These are phyloP conservation scores for Solanum lycopersicoides DNA, from an alignment of 257 asterid genomes.

Conservation along the genomic window DNA sequence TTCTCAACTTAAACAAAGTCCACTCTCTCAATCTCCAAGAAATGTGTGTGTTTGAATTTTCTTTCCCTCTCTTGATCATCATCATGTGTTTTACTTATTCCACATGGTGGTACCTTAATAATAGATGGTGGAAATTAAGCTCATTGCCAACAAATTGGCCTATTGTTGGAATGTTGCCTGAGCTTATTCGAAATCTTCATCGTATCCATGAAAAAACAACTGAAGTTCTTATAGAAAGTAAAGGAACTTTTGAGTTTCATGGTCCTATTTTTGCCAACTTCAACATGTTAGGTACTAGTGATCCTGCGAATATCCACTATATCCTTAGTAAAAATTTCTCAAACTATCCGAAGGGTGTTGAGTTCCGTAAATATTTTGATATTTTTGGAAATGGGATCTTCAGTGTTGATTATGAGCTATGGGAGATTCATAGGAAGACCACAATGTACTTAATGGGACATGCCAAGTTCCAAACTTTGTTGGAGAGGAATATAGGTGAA, in stretches of 20 bases:
- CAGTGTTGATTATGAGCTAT: background rate
- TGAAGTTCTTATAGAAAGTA: background rate
- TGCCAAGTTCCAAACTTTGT: background rate
- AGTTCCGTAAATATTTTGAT: background rate
- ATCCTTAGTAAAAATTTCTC: background rate
- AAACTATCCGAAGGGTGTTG: background rate
- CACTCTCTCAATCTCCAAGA: background rate
- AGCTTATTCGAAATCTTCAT: background rate
- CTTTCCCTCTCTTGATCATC: background rate
- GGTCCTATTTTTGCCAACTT: background rate
- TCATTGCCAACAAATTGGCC: background rate
- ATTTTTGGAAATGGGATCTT: background rate
- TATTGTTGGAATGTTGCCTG: background rate
- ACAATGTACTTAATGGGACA: background rate
- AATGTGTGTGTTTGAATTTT: background rate
- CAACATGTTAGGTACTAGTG: background rate
- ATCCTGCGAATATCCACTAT: background rate
- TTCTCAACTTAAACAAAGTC: background rate
- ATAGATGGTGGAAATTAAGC: background rate
- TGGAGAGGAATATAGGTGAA: background rate
- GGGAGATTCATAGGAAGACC: background rate
- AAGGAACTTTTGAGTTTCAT: background rate
- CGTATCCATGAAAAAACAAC: background rate
- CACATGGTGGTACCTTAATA: background rate
- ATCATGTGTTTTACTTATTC: background rate